phyloP scores from a whole-genome alignment of 805 yeast genomes.

The Teunomyces cretensis region DNA sequence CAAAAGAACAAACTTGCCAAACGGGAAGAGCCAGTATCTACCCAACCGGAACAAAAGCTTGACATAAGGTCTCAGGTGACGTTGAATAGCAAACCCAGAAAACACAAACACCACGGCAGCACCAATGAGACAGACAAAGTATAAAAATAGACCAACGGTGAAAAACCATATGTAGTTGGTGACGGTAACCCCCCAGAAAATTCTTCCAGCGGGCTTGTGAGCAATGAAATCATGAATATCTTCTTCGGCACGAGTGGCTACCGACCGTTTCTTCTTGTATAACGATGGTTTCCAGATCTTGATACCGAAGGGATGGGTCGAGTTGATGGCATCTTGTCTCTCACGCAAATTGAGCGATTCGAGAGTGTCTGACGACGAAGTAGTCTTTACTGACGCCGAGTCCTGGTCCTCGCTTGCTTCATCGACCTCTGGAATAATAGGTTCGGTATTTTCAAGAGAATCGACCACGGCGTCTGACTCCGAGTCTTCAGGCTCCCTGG shows the following conservation, averaged over 20 bases:
- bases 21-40: conserved; percentile 75
- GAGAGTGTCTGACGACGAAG: conserved; percentile 46
- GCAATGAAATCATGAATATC: conserved; percentile 81
- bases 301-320: conserved; percentile 97
- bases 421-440: conserved; percentile 9
- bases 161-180: conserved; percentile 74
- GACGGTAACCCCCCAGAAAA: conserved; percentile 60
- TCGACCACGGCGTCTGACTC: neutral
- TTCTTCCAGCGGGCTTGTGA: conserved; percentile 44
- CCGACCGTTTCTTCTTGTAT: conserved; percentile 89
- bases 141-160: conserved; percentile 68
- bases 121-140: conserved; percentile 50
- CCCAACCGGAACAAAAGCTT: conserved; percentile 61
- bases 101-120: conserved; percentile 45
- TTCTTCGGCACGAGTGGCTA: conserved; percentile 84
- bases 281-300: conserved; percentile 98
- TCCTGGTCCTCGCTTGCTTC: conserved; percentile 23
- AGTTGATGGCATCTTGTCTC: conserved; percentile 93
- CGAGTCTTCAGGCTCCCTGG: conserved; percentile 1
- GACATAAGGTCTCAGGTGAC: conserved; percentile 62
- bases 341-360: conserved; percentile 89
- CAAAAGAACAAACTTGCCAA: conserved; percentile 84
- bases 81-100: conserved; percentile 42
- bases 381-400: conserved; percentile 23
- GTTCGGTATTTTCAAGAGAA: neutral